phyloP scores from a whole-genome alignment of 352 stramenopile genomes.

The Globisporangium splendens region DNA sequence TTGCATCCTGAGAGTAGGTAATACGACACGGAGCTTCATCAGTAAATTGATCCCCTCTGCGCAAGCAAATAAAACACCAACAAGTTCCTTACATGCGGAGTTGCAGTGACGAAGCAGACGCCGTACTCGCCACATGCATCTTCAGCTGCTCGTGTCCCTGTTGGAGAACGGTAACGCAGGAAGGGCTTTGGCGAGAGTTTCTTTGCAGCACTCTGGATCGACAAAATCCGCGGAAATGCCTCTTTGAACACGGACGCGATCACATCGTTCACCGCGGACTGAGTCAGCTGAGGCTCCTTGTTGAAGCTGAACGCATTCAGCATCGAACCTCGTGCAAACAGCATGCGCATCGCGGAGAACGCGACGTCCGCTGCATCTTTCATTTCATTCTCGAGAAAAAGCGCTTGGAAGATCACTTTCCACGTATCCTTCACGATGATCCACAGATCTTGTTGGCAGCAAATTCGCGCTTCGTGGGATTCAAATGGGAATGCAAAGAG shows the following conservation, averaged over 20 bases:
- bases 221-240: slow-evolving; percentile 50
- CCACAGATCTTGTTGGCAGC: slow-evolving; percentile 78
- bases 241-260: slow-evolving; percentile 62
- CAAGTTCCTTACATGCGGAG: slow-evolving; percentile 7
- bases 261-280: slow-evolving; percentile 65
- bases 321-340: slow-evolving; percentile 47
- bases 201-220: slow-evolving; percentile 39
- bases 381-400: slow-evolving; percentile 21
- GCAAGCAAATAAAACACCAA: neutral
- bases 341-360: slow-evolving; percentile 54
- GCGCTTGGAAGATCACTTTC: slow-evolving; percentile 76
- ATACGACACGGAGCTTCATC: neutral
- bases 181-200: slow-evolving; percentile 44
- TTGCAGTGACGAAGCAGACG: slow-evolving; percentile 5
- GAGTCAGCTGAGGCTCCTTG: slow-evolving; percentile 22
- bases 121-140: neutral
- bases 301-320: slow-evolving; percentile 31
- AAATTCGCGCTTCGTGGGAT: slow-evolving; percentile 75
- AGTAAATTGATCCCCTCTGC: neutral
- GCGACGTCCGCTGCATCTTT: slow-evolving; percentile 32
- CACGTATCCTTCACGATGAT: slow-evolving; percentile 74
- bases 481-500: slow-evolving; percentile 78
- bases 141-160: slow-evolving; percentile 30
- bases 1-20: slow-evolving; percentile 1
- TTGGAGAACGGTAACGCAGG: slow-evolving; percentile 19